Evolutionary conservation across 192 early-diverging fungal species (phyloP), one percentile per base, ranked within the genome.

Genomic region (Cetraspora pellucida): DNA sequence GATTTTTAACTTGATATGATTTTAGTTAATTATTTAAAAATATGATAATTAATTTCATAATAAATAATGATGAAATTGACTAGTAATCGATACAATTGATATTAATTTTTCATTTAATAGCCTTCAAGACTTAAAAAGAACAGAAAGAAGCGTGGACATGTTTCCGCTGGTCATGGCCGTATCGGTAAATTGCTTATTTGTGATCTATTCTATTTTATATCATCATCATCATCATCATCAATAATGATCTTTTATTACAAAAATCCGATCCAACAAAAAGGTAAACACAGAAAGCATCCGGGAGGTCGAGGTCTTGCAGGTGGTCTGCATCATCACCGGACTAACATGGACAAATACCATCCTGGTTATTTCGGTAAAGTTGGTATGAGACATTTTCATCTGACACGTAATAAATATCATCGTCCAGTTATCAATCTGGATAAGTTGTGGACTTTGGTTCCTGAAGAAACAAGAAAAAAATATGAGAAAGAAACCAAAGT

Each of bases 311-410:
- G 97, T 99, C 88, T 97, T 82, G 97, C 97, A 86, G 96, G 97
- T 94, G 97, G 97, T 91, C 92, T 93, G 87, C 96, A 98, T 88
- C 97, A 99, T 87, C 96, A 99, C 91, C 92, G 96, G 81, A 98
- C 97, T 88, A 96, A 97, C 91, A 96, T 99, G 93, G 97, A 99
- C 89, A 99, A 95, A 93, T 98, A 95, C 93, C 97, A 99, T 90
- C 97, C 97, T 79, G 97, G 97, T 86, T 99, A 99, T 95, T 99
- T 97, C 82, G 97, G 97, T 89, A 98, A 99, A 90, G 96, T 99
- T 87, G 97, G 97, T 96, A 97, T 97, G 97, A 94, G 97, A 81
- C 90, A 95, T 87, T 98, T 95, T 95, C 96, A 98, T 92, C 88
- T 91, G 92, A 98, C 95, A 88, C 81, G 88, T 77, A 95, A 98